These are phyloP conservation scores for Fragaria vesca DNA, from an alignment of 306 rosid genomes.

Conservation along the genomic window DNA sequence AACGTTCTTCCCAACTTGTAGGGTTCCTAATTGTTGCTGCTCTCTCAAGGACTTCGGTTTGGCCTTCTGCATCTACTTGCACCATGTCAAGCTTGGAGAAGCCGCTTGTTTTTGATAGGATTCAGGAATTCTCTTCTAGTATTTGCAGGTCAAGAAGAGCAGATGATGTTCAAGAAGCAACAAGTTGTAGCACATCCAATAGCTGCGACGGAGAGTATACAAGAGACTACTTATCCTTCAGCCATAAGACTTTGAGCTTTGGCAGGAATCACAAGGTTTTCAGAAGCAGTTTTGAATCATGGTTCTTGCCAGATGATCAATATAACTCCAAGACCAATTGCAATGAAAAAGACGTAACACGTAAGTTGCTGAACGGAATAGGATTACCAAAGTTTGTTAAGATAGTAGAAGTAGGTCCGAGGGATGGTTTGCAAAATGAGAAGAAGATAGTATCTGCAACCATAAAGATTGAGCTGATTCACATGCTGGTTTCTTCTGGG, in stretches of 20 bases:
- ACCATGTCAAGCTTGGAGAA: constrained; percentile 92
- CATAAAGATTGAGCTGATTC: constrained; percentile 75
- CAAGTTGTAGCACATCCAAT: constrained; percentile 77
- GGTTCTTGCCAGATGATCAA: constrained; percentile 20
- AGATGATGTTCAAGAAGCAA: constrained; percentile 64
- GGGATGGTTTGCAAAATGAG: constrained; percentile 95
- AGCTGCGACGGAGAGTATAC: constrained; percentile 36
- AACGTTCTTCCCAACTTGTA: neutral
- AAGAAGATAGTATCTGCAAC: constrained; percentile 66
- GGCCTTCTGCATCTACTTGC: constrained; percentile 25
- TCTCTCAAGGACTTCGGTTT: constrained; percentile 11
- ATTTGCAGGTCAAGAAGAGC: constrained; percentile 65
- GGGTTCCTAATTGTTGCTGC: neutral
- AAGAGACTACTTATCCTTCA: constrained; percentile 43
- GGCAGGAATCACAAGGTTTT: constrained; percentile 41
- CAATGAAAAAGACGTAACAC: constrained; percentile 31
- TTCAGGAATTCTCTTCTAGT: constrained; percentile 72
- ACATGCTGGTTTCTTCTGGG: constrained; percentile 67
- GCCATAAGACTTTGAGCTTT: constrained; percentile 31
- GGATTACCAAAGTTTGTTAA: constrained; percentile 61
- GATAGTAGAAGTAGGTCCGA: constrained; percentile 97
- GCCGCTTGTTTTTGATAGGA: constrained; percentile 80
- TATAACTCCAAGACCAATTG: constrained; percentile 27
- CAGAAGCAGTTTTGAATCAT: constrained; percentile 46
- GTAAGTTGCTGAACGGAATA: constrained; percentile 44